Evolutionary conservation across 1,284 basidiomycete genomes (phyloP), one percentile per base, ranked within the genome.

Genomic region (Tranzscheliella williamsii): DNA sequence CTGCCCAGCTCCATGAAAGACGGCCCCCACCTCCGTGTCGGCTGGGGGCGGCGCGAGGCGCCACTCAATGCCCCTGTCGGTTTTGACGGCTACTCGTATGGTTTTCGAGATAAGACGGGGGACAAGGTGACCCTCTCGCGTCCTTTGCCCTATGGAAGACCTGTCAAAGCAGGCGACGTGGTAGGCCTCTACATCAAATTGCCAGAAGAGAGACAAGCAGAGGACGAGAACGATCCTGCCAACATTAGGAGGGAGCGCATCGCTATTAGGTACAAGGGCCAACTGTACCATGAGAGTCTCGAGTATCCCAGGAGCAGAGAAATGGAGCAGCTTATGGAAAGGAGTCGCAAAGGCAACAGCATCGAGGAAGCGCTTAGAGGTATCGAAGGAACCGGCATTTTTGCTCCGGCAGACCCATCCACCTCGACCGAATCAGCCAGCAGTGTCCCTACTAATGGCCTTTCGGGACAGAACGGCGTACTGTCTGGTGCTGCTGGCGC

Each of bases 211-310:
- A 36, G 43, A 6, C 31, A 35, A 22, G 48, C 61, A 16, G 8
- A 38, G 18, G 53, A 52, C 46, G 44, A 51, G 16, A 39, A 54
- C 13, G 66, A 70, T 27, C 57, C 66, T 9, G 40, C 47, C 11
- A 62, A 72, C 38, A 69, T 77, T 42, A 53, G 51, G n/a, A 44
- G 73, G 18, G 75, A 76, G 18, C 63, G 71, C 3, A 56, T 77
- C 44, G 85, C 93, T 2, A 94, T 99, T 73, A 87, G 90, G 48
- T 91, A 91, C 81, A 93, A 93, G 78, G 90, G 89, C n/a, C 91
- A 94, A 78, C 86, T 91, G 57, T 94, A 95, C 77, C 97, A 96
- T 77, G 95, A 99, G 79, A 87, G 86, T 58, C 83, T 91, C 63
- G 94, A 98, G 78, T 97, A 96, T 76, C 80, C 86, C 2, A 85